Conservation (phyloP, 805 yeast species). For the Pichia ethanolica region DNA sequence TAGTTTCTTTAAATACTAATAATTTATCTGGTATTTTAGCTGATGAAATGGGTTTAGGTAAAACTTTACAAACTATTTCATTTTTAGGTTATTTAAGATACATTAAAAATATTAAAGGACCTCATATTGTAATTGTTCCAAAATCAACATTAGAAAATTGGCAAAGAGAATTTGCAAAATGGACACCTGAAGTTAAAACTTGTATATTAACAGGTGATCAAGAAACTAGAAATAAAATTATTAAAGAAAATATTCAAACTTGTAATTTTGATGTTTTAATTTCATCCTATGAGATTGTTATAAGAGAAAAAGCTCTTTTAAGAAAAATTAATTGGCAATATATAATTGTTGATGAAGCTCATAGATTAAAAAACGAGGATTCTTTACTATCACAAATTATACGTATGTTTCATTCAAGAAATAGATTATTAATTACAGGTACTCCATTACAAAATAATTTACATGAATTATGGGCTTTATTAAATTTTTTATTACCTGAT, state of each 20-base stretch:
- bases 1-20: constrained; percentile 59
- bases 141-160: constrained; percentile 77
- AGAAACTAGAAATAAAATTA: constrained; percentile 51
- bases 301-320: constrained; percentile 61
- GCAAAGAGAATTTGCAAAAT: constrained; percentile 66
- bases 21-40: constrained; percentile 70
- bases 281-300: constrained; percentile 71
- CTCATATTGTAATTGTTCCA: constrained; percentile 70
- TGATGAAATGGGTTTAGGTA: constrained; percentile 84
- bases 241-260: constrained; percentile 40
- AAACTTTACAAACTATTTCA: constrained; percentile 73
- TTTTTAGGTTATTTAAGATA: constrained; percentile 67
- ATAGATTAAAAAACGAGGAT: constrained; percentile 73
- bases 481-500: constrained; percentile 72
- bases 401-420: constrained; percentile 61
- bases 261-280: constrained; percentile 69
- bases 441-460: constrained; percentile 76
- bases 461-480: constrained; percentile 75
- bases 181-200: constrained; percentile 76
- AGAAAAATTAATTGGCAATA: constrained; percentile 69
- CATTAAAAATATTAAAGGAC: constrained; percentile 53
- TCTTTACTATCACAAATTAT: constrained; percentile 66
- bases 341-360: constrained; percentile 77
- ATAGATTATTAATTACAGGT: constrained; percentile 70
- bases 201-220: constrained; percentile 70